A percentile compares a stretch with the other conserved stretches of the same genome.
Evolutionary conservation across 371 early-diverging fungal species (phyloP).

Genomic region (Rhizopus arrhizus): DNA sequence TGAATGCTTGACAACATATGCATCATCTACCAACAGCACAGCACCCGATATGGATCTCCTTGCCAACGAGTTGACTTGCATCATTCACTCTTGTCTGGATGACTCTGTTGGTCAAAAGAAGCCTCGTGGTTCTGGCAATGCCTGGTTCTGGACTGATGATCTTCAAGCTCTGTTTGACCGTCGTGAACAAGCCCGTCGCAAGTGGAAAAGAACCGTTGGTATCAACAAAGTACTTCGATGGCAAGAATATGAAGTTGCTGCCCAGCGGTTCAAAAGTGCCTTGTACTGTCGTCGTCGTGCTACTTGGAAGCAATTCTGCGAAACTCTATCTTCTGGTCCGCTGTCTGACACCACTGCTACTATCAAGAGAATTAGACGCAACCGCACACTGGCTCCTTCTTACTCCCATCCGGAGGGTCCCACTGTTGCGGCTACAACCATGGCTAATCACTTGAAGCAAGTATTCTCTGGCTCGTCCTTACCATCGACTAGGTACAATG

Average conservation of each 20-base stretch:
- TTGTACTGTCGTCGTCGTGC: not conserved
- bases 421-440: constrained; percentile 8
- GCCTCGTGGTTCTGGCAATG: not conserved
- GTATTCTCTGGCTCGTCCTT: constrained; percentile 10
- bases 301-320: constrained; percentile 16
- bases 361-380: constrained; percentile 5
- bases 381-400: not conserved
- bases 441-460: constrained; percentile 9
- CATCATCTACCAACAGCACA: not conserved
- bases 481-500: not conserved
- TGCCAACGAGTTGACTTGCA: not conserved
- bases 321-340: constrained; percentile 2
- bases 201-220: not conserved
- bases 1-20: not conserved
- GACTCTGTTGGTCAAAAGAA: constrained; percentile 3
- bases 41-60: constrained; percentile 2
- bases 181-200: not conserved
- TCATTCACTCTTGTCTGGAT: constrained; percentile 5
- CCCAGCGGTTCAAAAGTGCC: not conserved
- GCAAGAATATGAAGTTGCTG: not conserved
- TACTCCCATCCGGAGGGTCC: constrained; percentile 20
- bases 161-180: not conserved
- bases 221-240: not conserved
- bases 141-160: constrained; percentile 5
- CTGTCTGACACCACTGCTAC: not conserved